Percentiles rank a stretch among this genome's conserved stretches.
phyloP scores from a whole-genome alignment of 352 stramenopile genomes.

The Peronospora destructor region DNA sequence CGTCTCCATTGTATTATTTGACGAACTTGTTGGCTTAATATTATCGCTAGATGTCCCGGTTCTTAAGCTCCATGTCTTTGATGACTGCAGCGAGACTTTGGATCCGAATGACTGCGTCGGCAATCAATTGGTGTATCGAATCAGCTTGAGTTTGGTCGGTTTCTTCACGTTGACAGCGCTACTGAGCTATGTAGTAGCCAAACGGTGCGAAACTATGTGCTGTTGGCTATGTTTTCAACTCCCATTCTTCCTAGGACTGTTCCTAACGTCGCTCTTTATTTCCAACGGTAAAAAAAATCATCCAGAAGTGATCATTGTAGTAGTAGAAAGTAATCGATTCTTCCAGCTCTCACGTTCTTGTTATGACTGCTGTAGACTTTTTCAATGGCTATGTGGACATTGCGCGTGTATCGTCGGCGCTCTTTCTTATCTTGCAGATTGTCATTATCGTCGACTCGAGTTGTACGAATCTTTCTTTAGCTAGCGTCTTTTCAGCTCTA shows the following conservation, averaged over 20 bases:
- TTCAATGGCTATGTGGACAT: conserved; percentile 62
- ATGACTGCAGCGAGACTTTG: conserved; percentile 33
- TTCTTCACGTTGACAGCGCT: conserved; percentile 57
- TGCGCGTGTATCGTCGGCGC: conserved; percentile 46
- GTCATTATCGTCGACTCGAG: conserved; percentile 75
- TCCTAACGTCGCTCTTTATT: conserved; percentile 58
- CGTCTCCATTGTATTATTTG: too few relatives aligned
- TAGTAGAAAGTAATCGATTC: too few relatives aligned
- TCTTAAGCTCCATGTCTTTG: conserved; percentile 42
- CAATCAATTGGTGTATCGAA: conserved; percentile 72
- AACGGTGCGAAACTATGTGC: conserved; percentile 52
- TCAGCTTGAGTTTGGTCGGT: conserved; percentile 62
- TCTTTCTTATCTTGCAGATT: conserved; percentile 74
- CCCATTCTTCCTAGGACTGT: conserved; percentile 44
- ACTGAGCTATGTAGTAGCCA: conserved; percentile 44
- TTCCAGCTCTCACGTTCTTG: too few relatives aligned
- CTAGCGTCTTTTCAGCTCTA: neutral
- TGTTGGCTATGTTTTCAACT: conserved; percentile 62
- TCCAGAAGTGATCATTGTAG: neutral
- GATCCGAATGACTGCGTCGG: conserved; percentile 46
- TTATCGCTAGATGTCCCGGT: too few relatives aligned
- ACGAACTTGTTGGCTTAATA: too few relatives aligned
- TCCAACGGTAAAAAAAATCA: conserved; percentile 41
- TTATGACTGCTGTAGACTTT: too few relatives aligned
- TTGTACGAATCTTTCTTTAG: conserved; percentile 27